phyloP scores from a whole-genome alignment of 1,284 basidiomycete species.

The Apiotrichum laibachii region DNA sequence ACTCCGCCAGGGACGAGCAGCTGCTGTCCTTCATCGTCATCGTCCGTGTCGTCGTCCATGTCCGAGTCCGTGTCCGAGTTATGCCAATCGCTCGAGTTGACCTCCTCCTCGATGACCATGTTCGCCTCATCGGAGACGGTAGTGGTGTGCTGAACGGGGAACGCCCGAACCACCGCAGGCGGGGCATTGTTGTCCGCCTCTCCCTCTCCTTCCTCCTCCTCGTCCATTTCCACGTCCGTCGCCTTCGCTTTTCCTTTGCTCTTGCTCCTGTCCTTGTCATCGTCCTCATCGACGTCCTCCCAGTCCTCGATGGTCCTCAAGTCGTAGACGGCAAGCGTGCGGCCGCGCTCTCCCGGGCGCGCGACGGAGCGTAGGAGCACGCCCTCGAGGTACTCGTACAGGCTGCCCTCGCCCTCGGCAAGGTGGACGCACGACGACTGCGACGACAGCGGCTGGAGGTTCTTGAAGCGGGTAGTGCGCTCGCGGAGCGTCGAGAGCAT shows the following conservation, averaged over 20 bases:
- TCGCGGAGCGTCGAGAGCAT: slow-evolving; percentile 42
- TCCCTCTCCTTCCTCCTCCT: slow-evolving; percentile 4
- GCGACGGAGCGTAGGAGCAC: slow-evolving; percentile 26
- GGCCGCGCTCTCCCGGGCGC: slow-evolving; percentile 23
- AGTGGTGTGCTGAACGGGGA: neutral
- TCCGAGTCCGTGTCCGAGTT: neutral
- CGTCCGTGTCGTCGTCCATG: slow-evolving; percentile 22
- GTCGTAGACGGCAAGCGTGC: slow-evolving; percentile 29
- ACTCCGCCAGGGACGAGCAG: slow-evolving; percentile 4
- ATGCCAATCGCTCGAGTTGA: neutral
- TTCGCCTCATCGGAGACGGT: neutral
- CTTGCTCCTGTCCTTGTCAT: neutral
- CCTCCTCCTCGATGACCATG: neutral
- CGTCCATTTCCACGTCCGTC: slow-evolving; percentile 14
- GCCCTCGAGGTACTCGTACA: slow-evolving; percentile 52
- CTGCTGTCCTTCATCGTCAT: neutral
- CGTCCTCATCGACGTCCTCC: slow-evolving; percentile 19
- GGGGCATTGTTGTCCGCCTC: neutral
- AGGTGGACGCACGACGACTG: slow-evolving; percentile 24
- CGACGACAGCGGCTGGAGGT: slow-evolving; percentile 28
- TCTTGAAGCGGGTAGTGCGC: slow-evolving; percentile 41
- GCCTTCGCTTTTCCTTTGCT: too few relatives aligned
- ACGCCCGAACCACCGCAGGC: neutral
- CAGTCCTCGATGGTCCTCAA: slow-evolving; percentile 26
- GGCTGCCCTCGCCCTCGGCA: slow-evolving; percentile 38